Evolutionary conservation across 169 alveolate genomes (phyloP).

Genomic region (Plasmodium vivax): DNA sequence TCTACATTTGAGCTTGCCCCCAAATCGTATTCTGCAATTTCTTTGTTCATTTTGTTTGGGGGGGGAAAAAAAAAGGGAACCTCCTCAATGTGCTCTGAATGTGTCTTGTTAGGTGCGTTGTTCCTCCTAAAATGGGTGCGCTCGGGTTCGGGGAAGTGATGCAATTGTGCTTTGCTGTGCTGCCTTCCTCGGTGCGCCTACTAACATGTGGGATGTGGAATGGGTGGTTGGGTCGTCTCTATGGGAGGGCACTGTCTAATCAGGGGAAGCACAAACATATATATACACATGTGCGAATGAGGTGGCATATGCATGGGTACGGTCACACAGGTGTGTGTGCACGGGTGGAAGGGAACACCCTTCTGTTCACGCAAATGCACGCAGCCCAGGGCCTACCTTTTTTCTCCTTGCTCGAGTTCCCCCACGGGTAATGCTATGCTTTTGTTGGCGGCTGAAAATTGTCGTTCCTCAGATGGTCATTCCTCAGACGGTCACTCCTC

Average conservation of each 20-base stretch:
- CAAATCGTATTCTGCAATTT: conserved; percentile 52
- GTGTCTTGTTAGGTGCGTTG: not conserved
- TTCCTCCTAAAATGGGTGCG: not conserved
- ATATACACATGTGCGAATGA: not conserved
- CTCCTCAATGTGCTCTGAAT: not conserved
- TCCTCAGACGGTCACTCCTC: not conserved
- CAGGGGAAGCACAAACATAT: not conserved
- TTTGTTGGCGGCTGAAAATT: not conserved
- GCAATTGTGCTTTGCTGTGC: not conserved
- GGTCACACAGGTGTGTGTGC: not conserved
- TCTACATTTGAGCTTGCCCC: conserved; percentile 47
- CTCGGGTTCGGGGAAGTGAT: not conserved
- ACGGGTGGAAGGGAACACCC: not conserved
- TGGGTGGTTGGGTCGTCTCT: not conserved
- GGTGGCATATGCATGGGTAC: not conserved
- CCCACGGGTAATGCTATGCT: not conserved
- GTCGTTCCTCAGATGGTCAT: not conserved
- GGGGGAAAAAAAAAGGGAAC: not conserved
- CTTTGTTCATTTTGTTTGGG: conserved; percentile 58
- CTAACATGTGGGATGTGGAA: not conserved
- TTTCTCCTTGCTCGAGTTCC: not conserved
- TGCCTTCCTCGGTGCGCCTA: not conserved
- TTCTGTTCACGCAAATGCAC: not conserved
- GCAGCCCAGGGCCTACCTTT: not conserved
- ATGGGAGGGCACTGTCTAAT: not conserved